phyloP scores from a whole-genome alignment of 371 early-diverging fungal species.

The Dichotomocladium elegans region DNA sequence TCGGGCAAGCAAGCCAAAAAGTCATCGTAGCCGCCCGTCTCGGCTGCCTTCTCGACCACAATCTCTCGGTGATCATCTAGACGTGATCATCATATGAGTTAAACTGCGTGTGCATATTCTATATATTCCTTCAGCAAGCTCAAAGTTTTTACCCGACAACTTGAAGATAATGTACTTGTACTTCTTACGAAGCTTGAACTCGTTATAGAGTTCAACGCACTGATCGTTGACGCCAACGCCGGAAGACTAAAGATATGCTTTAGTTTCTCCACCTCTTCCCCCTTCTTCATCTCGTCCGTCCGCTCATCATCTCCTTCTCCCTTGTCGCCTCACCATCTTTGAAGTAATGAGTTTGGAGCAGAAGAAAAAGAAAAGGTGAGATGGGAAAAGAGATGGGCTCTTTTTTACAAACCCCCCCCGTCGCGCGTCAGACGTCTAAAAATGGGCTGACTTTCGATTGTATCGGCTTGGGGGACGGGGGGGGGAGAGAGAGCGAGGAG shows the following conservation, averaged over 20 bases:
- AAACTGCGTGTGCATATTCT: not conserved
- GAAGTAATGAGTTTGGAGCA: not conserved
- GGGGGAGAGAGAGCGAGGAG: too few relatives aligned
- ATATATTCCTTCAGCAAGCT: too few relatives aligned
- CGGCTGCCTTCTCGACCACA: constrained; percentile 63
- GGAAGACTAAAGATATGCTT: constrained; percentile 40
- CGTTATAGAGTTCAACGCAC: constrained; percentile 62
- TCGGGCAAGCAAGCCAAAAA: constrained; percentile 66
- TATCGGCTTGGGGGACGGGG: too few relatives aligned
- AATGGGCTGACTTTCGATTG: not conserved
- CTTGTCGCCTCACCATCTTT: not conserved
- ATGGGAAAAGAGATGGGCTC: not conserved
- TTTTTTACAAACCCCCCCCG: not conserved
- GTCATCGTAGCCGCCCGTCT: constrained; percentile 53
- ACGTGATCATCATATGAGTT: too few relatives aligned
- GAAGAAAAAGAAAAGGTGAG: not conserved
- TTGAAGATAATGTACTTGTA: constrained; percentile 79
- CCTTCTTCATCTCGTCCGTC: not conserved
- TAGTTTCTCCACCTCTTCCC: not conserved
- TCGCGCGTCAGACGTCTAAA: not conserved
- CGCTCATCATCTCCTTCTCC: not conserved
- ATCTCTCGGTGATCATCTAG: constrained; percentile 55
- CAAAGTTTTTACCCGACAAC: constrained; percentile 65
- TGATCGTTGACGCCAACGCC: constrained; percentile 67
- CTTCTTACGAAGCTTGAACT: constrained; percentile 72